Base-by-base conservation (phyloP, 2,329 filamentous ascomycete genomes). In the Colletotrichum sp. region DNA sequence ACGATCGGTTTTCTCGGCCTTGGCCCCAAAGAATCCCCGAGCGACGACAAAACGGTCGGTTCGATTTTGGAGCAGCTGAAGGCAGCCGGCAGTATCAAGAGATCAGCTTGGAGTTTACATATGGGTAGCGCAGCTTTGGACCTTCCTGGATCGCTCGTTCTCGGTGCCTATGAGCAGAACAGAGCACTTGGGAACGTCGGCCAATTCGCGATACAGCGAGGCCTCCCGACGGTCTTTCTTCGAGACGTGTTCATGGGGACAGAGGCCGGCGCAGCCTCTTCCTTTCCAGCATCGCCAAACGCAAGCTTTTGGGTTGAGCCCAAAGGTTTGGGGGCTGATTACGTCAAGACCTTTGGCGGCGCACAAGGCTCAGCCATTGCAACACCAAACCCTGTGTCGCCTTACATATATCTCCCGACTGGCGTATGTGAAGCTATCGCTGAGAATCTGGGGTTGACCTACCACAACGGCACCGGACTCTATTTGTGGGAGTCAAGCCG, bases 401-500 rank as follows among this genome's bases (percentile, higher is more conserved):
- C 86, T 1, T 86, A 86, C 69, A 80, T 88, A 22, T 83, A 85
- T 49, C 81, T 88, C 3, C 86, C 86, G 0, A 76, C 81, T 13
- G 82, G 81, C 3, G 85, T 84, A 1, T 88, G 86, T 77, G 83
- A 85, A 44, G 83, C 82, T 3, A 82, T 86, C 25, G 82, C 86
- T 6, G 69, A 79, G 1, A 70, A 84, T 16, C 80, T 88, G 2
- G 86, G 86, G 4, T 83, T 88, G 15, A 82, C 75, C 0, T 86
- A 82, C 71, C 79, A 86, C 55, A 67, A 80, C 2, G 76, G 70
- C 7, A 78, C 85, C 4, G 84, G 84, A 2, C 79, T 87, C 11
- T 88, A 87, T 71, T 79, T 85, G 22, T 88, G 87, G 87, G 80
- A 87, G 44, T 83, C 81, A 1, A 66, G 77, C 12, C 79, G 84